These are phyloP conservation scores for Cercospora janseana DNA, from an alignment of 2,329 filamentous ascomycete genomes.

Conservation along the genomic window DNA sequence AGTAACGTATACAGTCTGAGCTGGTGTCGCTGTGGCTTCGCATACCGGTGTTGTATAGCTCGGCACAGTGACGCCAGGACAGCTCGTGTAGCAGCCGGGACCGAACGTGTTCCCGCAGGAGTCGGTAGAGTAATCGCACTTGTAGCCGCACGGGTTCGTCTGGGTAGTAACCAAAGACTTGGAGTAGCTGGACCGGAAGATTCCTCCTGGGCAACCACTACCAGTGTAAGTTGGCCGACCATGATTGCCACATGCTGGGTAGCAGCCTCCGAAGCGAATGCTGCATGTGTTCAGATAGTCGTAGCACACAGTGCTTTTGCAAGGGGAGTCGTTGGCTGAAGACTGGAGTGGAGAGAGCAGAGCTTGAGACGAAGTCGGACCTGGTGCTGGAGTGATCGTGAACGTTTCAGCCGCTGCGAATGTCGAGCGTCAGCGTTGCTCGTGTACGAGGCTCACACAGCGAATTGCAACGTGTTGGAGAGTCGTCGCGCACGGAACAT, in stretches of 20 bases:
- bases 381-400: constrained; percentile 4
- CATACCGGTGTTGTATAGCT: constrained; percentile 23
- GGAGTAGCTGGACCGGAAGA: constrained; percentile 11
- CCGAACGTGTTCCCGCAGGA: constrained; percentile 28
- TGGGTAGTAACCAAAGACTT: constrained; percentile 10
- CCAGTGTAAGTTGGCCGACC: constrained; percentile 27
- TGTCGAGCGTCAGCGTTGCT: neutral
- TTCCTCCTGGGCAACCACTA: constrained; percentile 20
- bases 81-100: constrained; percentile 25
- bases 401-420: neutral
- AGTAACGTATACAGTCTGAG: constrained; percentile 2
- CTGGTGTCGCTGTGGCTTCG: constrained; percentile 1
- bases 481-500: too few species aligned
- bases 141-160: constrained; percentile 19
- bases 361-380: neutral
- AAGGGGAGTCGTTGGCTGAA: constrained; percentile 5
- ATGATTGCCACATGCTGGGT: constrained; percentile 23
- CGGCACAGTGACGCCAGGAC: constrained; percentile 15
- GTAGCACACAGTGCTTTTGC: constrained; percentile 24
- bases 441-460: too few species aligned
- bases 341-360: neutral
- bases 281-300: constrained; percentile 31
- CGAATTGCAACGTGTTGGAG: too few species aligned
- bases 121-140: constrained; percentile 23
- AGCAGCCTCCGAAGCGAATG: constrained; percentile 30